Base-by-base conservation (phyloP, 352 stramenopile species). In the Globisporangium perplexum region DNA sequence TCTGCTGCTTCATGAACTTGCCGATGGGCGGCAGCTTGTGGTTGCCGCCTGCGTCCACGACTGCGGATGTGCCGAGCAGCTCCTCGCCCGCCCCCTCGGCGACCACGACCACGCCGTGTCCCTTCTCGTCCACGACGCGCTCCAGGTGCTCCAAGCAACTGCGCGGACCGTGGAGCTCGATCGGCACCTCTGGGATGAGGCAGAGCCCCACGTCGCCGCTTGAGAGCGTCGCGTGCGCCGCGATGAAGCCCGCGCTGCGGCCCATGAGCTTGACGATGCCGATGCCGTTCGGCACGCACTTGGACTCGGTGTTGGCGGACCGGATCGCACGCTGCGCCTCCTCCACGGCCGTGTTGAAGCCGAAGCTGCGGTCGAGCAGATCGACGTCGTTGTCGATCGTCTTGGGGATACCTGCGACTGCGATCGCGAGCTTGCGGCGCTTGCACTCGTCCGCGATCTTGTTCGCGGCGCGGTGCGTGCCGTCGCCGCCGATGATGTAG, bases 311-410 rank as follows among this genome's bases (percentile, higher is more conserved):
- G 55, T 83, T 88, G 49, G 86, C 85, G 50, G 80, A 90, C 17
- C 83, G 83, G 63, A 98, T 98, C 22, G 96, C 94, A 28, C 69
- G 73, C 74, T 98, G 91, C 18, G 94, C 94, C 60, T 97, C 96
- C 74, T 99, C 96, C 1, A 99, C 96, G 6, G 96, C 86, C 28
- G 94, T 98, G 58, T 96, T 90, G 70, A 99, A 99, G 43, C 97
- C 97, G 65, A 99, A 99, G 39, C 88, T 98, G 49, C 95, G 92
- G 69, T 99, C 97, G 53, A 99, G 91, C 50, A 98, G 83, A 64
- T 98, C 96, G 47, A 99, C 93, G 72, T 99, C 96, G 71, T 99
- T 99, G 81, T 99, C 97, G 57, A 99, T 99, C 4, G 97, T 99
- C 83, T 99, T 99, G 22, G 97, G 97, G 62, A 99, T 96, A 55